A percentile compares a stretch with the other conserved stretches of the same genome.
These are phyloP conservation scores for Sphaceloma murrayae DNA, from an alignment of 2,329 filamentous ascomycete species.

Conservation along the genomic window DNA sequence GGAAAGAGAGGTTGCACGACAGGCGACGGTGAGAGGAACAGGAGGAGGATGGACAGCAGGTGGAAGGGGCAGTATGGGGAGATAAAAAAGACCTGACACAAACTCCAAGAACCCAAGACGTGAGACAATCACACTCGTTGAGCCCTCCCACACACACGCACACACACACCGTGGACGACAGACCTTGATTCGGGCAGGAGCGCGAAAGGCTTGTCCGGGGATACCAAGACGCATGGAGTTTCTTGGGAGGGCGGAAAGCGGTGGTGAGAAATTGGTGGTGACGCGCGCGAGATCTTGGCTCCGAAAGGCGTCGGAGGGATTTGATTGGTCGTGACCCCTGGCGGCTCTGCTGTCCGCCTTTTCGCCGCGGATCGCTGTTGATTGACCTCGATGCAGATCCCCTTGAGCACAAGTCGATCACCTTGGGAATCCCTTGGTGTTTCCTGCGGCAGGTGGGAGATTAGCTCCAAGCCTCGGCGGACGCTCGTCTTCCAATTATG, in stretches of 20 bases:
- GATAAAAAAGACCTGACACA: constrained; percentile 16
- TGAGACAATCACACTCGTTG: constrained; percentile 11
- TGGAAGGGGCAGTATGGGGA: no score
- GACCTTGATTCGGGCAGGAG: constrained; percentile 6
- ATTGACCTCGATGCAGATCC: constrained; percentile 3
- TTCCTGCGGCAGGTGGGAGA: constrained; percentile 2
- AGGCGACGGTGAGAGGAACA: constrained; percentile 16
- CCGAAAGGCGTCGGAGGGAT: no score
- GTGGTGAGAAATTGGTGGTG: constrained; percentile 8
- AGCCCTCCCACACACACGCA: constrained; percentile 4
- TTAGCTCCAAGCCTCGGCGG: not conserved
- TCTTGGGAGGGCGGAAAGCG: not conserved
- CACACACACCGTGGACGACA: no score
- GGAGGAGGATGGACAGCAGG: constrained; percentile 16
- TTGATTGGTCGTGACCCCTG: no score
- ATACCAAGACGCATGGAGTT: constrained; percentile 5
- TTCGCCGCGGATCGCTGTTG: constrained; percentile 4
- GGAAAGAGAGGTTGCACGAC: constrained; percentile 11
- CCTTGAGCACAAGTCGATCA: no score
- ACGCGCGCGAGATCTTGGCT: constrained; percentile 1
- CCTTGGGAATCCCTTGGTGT: no score
- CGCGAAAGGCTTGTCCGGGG: constrained; percentile 5
- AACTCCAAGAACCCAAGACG: constrained; percentile 14
- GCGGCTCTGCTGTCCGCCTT: constrained; percentile 4
- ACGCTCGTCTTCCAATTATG: constrained; percentile 8